Percentiles rank a stretch among this genome's conserved stretches.
Evolutionary conservation across 1,139 yeast species (phyloP).

Genomic region (Wickerhamomyces sp.): DNA sequence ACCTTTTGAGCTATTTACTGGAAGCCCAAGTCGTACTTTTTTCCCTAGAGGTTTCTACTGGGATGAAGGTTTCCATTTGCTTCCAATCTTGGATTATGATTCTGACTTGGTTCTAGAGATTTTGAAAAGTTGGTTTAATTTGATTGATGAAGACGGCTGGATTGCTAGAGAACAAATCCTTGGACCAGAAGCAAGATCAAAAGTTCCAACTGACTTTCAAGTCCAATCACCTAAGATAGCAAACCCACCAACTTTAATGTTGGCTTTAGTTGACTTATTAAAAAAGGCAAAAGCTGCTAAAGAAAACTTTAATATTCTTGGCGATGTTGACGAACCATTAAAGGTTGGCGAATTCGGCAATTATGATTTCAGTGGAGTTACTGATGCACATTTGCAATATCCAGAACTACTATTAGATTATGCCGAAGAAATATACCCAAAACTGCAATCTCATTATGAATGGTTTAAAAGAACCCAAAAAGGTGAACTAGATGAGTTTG

Average conservation of each 20-base stretch:
- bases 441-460: conserved; percentile 69
- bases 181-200: conserved; percentile 85
- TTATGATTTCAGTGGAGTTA: conserved; percentile 28
- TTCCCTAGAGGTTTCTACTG: conserved; percentile 97
- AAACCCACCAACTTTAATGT: conserved; percentile 91
- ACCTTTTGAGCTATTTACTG: conserved; percentile 67
- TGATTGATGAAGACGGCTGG: conserved; percentile 96
- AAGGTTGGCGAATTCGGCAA: conserved; percentile 21
- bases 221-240: conserved; percentile 89
- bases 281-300: conserved; percentile 36
- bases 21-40: conserved; percentile 90
- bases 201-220: conserved; percentile 83
- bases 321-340: conserved; percentile 24
- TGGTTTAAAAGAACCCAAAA: conserved; percentile 83
- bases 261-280: conserved; percentile 68
- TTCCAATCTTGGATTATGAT: conserved; percentile 80
- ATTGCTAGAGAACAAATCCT: conserved; percentile 92
- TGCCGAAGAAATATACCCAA: conserved; percentile 69
- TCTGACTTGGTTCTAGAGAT: conserved; percentile 80
- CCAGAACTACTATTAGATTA: conserved; percentile 61
- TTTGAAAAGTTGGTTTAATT: conserved; percentile 78
- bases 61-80: conserved; percentile 97
- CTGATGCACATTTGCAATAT: conserved; percentile 51
- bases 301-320: conserved; percentile 8
- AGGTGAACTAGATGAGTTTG: conserved; percentile 73